phyloP scores from a whole-genome alignment of 129 eudicot species.

The Flaveria ramosissima region DNA sequence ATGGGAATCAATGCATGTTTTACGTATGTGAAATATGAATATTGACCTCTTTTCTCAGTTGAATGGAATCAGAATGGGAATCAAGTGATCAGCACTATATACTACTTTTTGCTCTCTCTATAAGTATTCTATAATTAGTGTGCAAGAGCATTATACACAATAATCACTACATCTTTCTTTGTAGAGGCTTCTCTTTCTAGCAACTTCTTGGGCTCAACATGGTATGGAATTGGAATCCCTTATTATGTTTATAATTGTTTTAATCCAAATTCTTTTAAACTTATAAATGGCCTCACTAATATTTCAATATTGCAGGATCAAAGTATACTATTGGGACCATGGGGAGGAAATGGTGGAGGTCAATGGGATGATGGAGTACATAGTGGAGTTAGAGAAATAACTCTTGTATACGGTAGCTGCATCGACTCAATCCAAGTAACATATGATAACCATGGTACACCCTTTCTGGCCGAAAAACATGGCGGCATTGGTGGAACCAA shows the following conservation, averaged over 20 bases:
- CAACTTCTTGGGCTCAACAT: constrained; percentile 2
- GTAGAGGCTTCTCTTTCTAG: neutral
- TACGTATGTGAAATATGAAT: neutral
- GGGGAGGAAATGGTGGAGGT: constrained; percentile 74
- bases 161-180: neutral
- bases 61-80: neutral
- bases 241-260: neutral
- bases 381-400: constrained; percentile 63
- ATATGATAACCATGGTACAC: constrained; percentile 57
- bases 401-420: constrained; percentile 45
- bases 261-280: neutral
- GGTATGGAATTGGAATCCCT: constrained; percentile 37
- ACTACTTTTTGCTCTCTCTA: constrained; percentile 13
- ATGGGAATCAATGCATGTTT: constrained; percentile 18
- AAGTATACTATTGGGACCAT: constrained; percentile 46
- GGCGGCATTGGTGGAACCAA: constrained; percentile 63
- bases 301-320: constrained; percentile 22
- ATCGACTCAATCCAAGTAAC: constrained; percentile 56
- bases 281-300: neutral
- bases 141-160: neutral
- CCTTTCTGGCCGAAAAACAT: constrained; percentile 46
- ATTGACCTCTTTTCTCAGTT: neutral
- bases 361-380: constrained; percentile 60
- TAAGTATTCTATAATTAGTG: constrained; percentile 13
- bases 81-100: neutral